Conservation (phyloP, 1,139 yeast species). For the Citeromyces siamensis region DNA sequence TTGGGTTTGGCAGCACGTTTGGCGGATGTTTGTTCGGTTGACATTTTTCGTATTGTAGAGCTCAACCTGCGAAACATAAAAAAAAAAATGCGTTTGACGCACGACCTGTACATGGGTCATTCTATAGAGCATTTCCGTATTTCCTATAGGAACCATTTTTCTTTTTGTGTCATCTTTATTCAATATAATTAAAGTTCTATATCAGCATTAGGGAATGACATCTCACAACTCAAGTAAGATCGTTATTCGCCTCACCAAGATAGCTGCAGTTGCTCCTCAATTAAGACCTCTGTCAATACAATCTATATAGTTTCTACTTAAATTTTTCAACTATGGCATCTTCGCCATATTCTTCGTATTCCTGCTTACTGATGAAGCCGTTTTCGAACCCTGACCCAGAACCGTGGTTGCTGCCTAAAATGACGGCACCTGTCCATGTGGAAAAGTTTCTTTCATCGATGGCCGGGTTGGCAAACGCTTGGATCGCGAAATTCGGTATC, state of each 20-base stretch:
- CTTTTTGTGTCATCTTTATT: no score
- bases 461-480: constrained; percentile 23
- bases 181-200: no score
- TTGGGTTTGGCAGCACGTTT: not conserved
- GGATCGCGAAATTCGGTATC: constrained; percentile 35
- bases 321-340: constrained; percentile 44
- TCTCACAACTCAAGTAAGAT: no score
- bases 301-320: constrained; percentile 25
- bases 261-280: not conserved
- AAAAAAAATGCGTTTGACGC: not conserved
- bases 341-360: constrained; percentile 49
- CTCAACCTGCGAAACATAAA: constrained; percentile 4
- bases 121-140: no score
- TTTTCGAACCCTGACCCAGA: constrained; percentile 24
- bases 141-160: no score
- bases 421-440: constrained; percentile 59
- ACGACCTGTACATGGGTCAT: not conserved
- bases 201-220: no score
- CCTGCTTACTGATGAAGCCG: constrained; percentile 40
- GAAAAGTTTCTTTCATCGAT: constrained; percentile 38
- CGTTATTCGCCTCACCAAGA: no score
- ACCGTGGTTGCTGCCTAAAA: constrained; percentile 35
- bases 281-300: not conserved
- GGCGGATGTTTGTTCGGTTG: constrained; percentile 2
- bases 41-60: constrained; percentile 2